Evolutionary conservation across 2,329 filamentous ascomycete species (phyloP), one percentile per base, ranked within the genome.

Genomic region (Calonectria pauciramosa): DNA sequence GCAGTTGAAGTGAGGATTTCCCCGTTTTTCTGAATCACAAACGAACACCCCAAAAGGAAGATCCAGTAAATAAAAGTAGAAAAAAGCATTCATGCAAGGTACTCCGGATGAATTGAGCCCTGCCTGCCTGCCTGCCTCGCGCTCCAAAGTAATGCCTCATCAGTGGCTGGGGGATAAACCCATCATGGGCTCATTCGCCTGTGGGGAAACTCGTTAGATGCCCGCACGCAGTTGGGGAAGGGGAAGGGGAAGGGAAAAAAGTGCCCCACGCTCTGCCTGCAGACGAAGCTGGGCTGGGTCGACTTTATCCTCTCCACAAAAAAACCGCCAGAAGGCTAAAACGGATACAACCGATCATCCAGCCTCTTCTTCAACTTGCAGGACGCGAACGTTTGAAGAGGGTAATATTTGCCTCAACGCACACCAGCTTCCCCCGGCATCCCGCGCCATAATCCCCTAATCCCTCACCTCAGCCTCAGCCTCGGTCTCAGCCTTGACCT

Each of bases 251-350:
- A 10, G 28, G 38, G 34, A 34, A 63, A 65, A 49, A 68, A 54
- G 16, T 49, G 56, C 71, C 71, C 71, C 71, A 68, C 66, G 66
- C 64, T 64, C 56, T 51, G 68, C 36, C 65, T 41, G 65, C 16
- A 64, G 32, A 47, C 30, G 26, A 63, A 30, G 41, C 59, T 26
- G 60, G 49, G 64, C 64, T 52, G 44, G 36, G 65, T 28, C 59
- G 59, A 71, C 51, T 41, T 71, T 34, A 34, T 65, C 54, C 28
- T 32, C 28, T 38, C 51, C 36, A 68, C 49, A 60, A 60, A 23
- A 60, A 34, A 69, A 28, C 34, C 26, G 23, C 23, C 67, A 69
- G 66, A 68, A 68, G 47, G 20, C 30, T 51, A 38, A 38, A 41
- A 68, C 52, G 34, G 49, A 44, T 52, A 52, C 30, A 36, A 26